Evolutionary conservation across 345 rosid genomes (phyloP).

Genomic region (Rhodamnia rubescens): DNA sequence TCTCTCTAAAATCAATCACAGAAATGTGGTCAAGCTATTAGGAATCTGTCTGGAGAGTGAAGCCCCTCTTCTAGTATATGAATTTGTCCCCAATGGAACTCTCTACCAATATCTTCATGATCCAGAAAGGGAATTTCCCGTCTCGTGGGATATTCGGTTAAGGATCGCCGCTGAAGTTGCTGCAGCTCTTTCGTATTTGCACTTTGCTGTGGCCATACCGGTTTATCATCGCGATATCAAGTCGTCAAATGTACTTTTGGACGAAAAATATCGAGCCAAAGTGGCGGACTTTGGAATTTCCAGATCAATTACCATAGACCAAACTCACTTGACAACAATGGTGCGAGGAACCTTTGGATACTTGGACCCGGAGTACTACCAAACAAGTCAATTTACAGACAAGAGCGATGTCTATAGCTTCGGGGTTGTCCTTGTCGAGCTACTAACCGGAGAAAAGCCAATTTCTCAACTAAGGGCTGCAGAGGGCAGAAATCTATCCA

Average conservation of each 20-base stretch:
- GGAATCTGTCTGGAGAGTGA: background rate
- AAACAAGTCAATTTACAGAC: no score
- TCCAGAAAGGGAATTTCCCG: fast-evolving
- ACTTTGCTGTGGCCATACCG: background rate
- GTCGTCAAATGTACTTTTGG: no score
- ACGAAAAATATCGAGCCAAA: no score
- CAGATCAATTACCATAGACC: no score
- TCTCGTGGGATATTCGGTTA: background rate
- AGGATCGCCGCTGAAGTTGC: background rate
- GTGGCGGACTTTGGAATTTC: no score
- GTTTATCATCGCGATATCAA: no score
- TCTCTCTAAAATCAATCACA: background rate
- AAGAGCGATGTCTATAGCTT: no score
- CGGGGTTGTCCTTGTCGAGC: no score
- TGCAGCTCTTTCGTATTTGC: background rate
- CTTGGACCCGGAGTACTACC: no score
- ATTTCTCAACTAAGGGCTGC: background rate
- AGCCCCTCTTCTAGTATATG: background rate
- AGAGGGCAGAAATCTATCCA: slow-evolving; percentile 1
- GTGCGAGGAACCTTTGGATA: no score
- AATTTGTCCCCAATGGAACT: background rate
- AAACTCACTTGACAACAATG: no score
- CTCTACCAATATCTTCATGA: background rate
- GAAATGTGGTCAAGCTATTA: background rate
- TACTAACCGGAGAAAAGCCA: slow-evolving; percentile 1